Evolutionary conservation across 1,284 basidiomycete genomes (phyloP).

Genomic region (Cryptococcus sp.): DNA sequence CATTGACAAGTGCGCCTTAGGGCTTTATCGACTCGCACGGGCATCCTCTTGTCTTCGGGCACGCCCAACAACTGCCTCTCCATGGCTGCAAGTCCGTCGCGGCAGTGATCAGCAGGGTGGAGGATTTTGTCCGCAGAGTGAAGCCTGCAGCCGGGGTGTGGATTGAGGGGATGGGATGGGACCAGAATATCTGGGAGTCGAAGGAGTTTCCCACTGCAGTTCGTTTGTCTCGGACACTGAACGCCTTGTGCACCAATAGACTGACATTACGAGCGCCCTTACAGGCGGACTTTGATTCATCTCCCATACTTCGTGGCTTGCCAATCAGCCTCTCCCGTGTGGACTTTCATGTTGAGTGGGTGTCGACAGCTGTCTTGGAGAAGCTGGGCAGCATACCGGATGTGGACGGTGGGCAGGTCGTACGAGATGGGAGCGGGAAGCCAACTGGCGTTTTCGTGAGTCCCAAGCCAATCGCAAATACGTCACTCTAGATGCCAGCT

Average conservation of each 20-base stretch:
- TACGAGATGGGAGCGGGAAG: slow-evolving; percentile 61
- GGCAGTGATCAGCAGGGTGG: slow-evolving; percentile 65
- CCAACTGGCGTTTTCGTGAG: slow-evolving; percentile 63
- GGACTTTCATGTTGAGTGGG: slow-evolving; percentile 82
- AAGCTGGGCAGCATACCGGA: slow-evolving; percentile 56
- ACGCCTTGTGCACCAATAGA: not conserved
- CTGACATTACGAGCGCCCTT: not conserved
- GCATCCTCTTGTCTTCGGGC: slow-evolving; percentile 39
- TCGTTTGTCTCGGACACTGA: slow-evolving; percentile 27
- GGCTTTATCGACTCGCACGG: slow-evolving; percentile 63
- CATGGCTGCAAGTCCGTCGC: slow-evolving; percentile 56
- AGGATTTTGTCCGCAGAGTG: slow-evolving; percentile 59
- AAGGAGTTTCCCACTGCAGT: slow-evolving; percentile 75
- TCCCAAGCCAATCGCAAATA: slow-evolving; percentile 29
- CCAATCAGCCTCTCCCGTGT: slow-evolving; percentile 69
- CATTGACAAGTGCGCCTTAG: slow-evolving; percentile 10
- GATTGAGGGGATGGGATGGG: slow-evolving; percentile 89
- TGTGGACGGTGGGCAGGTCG: slow-evolving; percentile 71
- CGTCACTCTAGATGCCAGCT: slow-evolving; percentile 33
- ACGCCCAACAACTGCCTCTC: slow-evolving; percentile 62
- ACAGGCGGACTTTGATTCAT: slow-evolving; percentile 62
- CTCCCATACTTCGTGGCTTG: slow-evolving; percentile 62
- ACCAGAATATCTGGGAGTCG: slow-evolving; percentile 67
- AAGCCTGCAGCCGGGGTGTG: slow-evolving; percentile 54
- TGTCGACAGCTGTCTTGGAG: slow-evolving; percentile 63